Percentiles rank a stretch among this genome's conserved stretches.
Evolutionary conservation across 805 yeast species (phyloP).

Genomic region (Candida alai): DNA sequence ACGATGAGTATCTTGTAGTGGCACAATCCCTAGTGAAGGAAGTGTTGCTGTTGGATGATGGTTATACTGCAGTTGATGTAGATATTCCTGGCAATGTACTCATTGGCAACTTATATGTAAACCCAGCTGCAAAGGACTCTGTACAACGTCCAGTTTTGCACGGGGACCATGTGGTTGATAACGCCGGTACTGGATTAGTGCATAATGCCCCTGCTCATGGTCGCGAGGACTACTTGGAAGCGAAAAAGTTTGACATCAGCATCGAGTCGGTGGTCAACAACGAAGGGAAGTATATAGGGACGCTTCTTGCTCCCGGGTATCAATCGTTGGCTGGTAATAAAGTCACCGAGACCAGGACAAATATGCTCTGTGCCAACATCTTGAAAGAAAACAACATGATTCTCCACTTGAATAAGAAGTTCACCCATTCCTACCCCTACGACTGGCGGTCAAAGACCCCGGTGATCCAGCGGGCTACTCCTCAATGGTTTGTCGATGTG

Average conservation of each 20-base stretch:
- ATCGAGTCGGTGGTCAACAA: slow-evolving; percentile 78
- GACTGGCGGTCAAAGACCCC: slow-evolving; percentile 98
- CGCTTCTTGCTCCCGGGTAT: slow-evolving; percentile 43
- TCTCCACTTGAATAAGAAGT: slow-evolving; percentile 44
- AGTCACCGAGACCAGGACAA: slow-evolving; percentile 23
- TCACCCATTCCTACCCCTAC: slow-evolving; percentile 85
- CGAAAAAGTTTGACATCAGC: slow-evolving; percentile 51
- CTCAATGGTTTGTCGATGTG: slow-evolving; percentile 95
- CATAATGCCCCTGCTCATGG: slow-evolving; percentile 99
- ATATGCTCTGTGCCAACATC: slow-evolving; percentile 50
- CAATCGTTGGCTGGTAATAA: slow-evolving; percentile 42
- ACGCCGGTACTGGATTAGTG: slow-evolving; percentile 91
- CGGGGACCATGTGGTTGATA: slow-evolving; percentile 76
- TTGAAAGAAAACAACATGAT: slow-evolving; percentile 45
- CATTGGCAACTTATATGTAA: slow-evolving; percentile 37
- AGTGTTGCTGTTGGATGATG: slow-evolving; percentile 28
- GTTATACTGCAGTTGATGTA: slow-evolving; percentile 5
- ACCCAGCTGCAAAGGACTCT: slow-evolving; percentile 8
- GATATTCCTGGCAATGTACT: slow-evolving; percentile 22
- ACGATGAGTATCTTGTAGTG: slow-evolving; percentile 50
- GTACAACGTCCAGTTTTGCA: slow-evolving; percentile 58
- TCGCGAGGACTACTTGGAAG: slow-evolving; percentile 80
- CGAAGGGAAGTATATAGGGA: slow-evolving; percentile 62
- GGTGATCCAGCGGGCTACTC: slow-evolving; percentile 89
- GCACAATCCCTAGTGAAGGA: slow-evolving; percentile 46